Evolutionary conservation across 805 yeast genomes (phyloP).

Genomic region (Starmerella vitae): DNA sequence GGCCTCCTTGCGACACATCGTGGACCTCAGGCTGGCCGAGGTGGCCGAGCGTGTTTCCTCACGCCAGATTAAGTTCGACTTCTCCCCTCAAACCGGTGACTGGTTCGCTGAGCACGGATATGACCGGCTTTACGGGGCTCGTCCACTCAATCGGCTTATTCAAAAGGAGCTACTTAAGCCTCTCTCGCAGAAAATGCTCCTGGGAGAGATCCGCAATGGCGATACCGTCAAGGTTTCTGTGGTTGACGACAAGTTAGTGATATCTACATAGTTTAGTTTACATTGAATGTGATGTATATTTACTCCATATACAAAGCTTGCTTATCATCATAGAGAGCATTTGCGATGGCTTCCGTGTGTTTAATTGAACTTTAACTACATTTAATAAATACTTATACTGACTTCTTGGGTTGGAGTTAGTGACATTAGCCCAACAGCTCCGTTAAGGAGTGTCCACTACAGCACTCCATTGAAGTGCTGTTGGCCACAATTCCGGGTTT

Average conservation of each 20-base stretch:
- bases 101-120: constrained; percentile 80
- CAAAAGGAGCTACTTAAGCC: constrained; percentile 80
- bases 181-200: constrained; percentile 63
- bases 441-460: no score
- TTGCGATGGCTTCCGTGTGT: no score
- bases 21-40: constrained; percentile 72
- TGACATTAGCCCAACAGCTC: no score
- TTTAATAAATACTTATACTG: no score
- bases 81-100: constrained; percentile 51
- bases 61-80: constrained; percentile 51
- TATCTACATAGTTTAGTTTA: constrained; percentile 11
- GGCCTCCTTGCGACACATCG: constrained; percentile 58
- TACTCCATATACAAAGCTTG: no score
- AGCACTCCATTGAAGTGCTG: no score
- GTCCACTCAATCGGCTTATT: constrained; percentile 84
- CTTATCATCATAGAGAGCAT: no score
- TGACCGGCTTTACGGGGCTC: constrained; percentile 85
- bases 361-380: no score
- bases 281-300: no score
- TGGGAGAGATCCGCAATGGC: constrained; percentile 56
- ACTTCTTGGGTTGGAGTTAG: no score
- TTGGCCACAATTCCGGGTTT: no score
- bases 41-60: constrained; percentile 65
- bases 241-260: constrained; percentile 30
- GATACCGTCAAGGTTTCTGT: constrained; percentile 43